Evolutionary conservation across 352 stramenopile genomes (phyloP), one percentile per base, ranked within the genome.

Genomic region (Phytophthora sp.): DNA sequence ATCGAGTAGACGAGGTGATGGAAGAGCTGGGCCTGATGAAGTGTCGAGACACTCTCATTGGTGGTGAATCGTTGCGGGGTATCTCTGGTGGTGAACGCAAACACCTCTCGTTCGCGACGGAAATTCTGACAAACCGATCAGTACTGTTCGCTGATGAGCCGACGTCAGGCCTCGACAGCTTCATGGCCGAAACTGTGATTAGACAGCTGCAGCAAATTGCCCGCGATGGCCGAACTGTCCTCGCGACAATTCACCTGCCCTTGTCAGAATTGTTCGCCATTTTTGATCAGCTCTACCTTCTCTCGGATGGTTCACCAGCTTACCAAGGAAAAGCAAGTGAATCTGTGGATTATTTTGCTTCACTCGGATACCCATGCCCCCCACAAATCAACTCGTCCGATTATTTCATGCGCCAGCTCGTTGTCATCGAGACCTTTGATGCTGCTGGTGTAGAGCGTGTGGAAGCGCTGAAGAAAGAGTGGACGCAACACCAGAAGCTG

Each of bases 61-160:
- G 88, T 21, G 84, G 89, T 55, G 72, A 92, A 23, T 94, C 93
- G 56, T 65, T 73, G 28, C 86, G 91, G 51, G 88, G 88, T 7
- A 62, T 96, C 7, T 87, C 69, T 7, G 87, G 85, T 18, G 89
- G 88, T 50, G 87, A 96, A 38, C 92, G 94, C 39, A 69, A 84
- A 2, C 76, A 88, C 17, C 70, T 97, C 4, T 82, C 65, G 15
- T 89, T 97, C 48, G 90, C 73, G 4, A 79, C 96, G 11, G 89
- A 95, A 53, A 61, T 96, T 21, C 65, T 97, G 11, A 80, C 69
- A 2, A 75, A 84, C 50, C 88, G 88, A 12, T 72, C 61, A 1
- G 76, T 96, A 17, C 48, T 97, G 9, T 89, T 95, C 46, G 60
- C 96, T 2, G 89, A 96, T 50, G 84, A 96, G 54, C 83, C 87